phyloP scores from a whole-genome alignment of 2,329 filamentous ascomycete species.

The Fusarium sambucinum region DNA sequence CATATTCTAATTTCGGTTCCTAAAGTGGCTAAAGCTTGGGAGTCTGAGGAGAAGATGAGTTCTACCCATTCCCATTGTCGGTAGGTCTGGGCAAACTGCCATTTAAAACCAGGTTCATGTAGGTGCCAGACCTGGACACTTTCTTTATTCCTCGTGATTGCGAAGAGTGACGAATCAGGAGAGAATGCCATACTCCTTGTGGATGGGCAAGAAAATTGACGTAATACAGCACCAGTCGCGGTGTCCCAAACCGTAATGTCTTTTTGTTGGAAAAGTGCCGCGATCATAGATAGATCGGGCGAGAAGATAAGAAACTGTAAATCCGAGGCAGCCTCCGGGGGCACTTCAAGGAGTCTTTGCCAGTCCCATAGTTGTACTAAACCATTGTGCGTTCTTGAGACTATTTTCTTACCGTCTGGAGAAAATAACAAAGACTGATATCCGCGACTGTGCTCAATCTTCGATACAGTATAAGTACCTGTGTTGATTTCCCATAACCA shows the following conservation, averaged over 20 bases:
- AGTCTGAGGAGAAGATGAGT: not conserved
- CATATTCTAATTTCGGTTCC: not conserved
- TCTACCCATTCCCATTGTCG: not conserved
- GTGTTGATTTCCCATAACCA: not conserved
- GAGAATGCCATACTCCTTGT: rapidly evolving
- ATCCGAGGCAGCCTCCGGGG: rapidly evolving
- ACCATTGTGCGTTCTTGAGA: rapidly evolving
- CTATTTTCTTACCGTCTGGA: not conserved
- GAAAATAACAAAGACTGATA: not conserved
- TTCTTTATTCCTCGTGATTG: rapidly evolving
- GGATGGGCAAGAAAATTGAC: rapidly evolving
- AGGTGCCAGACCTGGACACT: not conserved
- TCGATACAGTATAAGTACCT: rapidly evolving
- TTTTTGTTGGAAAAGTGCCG: rapidly evolving
- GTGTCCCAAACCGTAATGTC: not conserved
- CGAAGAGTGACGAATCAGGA: not conserved
- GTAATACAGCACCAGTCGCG: rapidly evolving
- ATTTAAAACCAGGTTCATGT: not conserved
- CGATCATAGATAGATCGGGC: not conserved
- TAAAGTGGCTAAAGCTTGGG: rapidly evolving
- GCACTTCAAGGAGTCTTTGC: not conserved
- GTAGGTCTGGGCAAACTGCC: rapidly evolving
- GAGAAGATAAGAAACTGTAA: rapidly evolving
- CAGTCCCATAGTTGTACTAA: not conserved
- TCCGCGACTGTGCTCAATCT: rapidly evolving